These are phyloP conservation scores for Vavraia culicis DNA, from an alignment of 371 early-diverging fungal genomes.

Conservation along the genomic window DNA sequence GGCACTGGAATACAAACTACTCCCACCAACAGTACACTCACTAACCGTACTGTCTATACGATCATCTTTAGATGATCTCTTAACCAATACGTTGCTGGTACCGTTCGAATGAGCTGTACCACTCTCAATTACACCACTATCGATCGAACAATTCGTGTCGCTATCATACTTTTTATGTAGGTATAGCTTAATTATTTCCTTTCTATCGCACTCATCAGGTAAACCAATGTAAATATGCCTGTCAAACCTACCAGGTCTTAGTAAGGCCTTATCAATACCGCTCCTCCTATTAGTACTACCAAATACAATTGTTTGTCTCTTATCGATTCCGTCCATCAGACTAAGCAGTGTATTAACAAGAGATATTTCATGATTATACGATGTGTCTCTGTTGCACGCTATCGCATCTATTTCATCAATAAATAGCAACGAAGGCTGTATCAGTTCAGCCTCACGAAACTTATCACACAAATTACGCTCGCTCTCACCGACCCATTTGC, in stretches of 20 bases:
- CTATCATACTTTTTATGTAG: neutral
- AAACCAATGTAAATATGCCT: constrained; percentile 67
- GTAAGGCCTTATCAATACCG: constrained; percentile 63
- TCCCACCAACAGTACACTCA: too few species aligned
- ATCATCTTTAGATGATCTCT: too few species aligned
- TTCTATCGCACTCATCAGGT: constrained; percentile 63
- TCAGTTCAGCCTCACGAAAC: constrained; percentile 78
- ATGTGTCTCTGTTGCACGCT: constrained; percentile 73
- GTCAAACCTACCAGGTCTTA: constrained; percentile 91
- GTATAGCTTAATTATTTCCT: constrained; percentile 75
- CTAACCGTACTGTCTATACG: too few species aligned
- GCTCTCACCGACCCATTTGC: constrained; percentile 87
- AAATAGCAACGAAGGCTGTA: constrained; percentile 88
- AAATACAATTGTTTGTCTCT: constrained; percentile 56
- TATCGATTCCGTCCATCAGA: constrained; percentile 93
- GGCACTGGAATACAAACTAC: too few species aligned
- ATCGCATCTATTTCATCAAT: constrained; percentile 99
- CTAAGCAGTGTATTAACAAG: constrained; percentile 77
- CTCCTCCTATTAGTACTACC: constrained; percentile 46
- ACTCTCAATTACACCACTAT: too few species aligned
- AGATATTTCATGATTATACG: constrained; percentile 75
- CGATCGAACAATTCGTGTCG: too few species aligned
- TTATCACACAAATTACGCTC: constrained; percentile 83
- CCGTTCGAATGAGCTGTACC: too few species aligned
- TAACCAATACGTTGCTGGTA: too few species aligned